Evolutionary conservation across 345 rosid species (phyloP).

Genomic region (Eucalyptus microcorys): DNA sequence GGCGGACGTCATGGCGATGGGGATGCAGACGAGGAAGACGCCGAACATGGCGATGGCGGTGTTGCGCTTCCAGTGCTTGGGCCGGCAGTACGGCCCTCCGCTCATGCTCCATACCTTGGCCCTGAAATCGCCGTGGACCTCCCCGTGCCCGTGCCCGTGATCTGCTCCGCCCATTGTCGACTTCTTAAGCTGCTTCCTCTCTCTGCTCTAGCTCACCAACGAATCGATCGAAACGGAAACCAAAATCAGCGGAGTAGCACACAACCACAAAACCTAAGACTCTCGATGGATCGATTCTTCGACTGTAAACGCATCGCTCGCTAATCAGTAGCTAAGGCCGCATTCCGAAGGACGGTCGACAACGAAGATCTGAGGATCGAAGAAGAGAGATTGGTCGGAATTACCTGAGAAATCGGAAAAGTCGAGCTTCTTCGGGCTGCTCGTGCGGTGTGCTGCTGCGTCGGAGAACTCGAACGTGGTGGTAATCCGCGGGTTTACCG

Average conservation of each 20-base stretch:
- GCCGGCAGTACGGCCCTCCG: slow-evolving; percentile 95
- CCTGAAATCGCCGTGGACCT: slow-evolving; percentile 68
- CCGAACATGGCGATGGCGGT: slow-evolving; percentile 95
- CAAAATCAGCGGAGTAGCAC: neutral
- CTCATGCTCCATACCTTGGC: slow-evolving; percentile 88
- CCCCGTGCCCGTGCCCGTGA: slow-evolving; percentile 70
- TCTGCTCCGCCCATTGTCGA: slow-evolving; percentile 56
- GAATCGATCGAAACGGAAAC: neutral
- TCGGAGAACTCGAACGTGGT: neutral
- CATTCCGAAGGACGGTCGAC: neutral
- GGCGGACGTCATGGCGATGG: slow-evolving; percentile 85
- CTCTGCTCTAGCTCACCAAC: neutral
- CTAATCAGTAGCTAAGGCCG: neutral
- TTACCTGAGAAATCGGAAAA: neutral
- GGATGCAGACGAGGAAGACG: slow-evolving; percentile 72
- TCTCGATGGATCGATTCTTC: neutral
- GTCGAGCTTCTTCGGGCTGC: neutral
- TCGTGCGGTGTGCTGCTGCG: neutral
- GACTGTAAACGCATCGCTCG: neutral
- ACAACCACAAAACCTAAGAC: neutral
- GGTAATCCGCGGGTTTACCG: neutral
- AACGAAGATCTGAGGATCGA: neutral
- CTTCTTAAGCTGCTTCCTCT: neutral
- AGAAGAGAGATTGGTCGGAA: neutral
- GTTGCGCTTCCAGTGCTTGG: slow-evolving; percentile 96